Conservation (phyloP, 75 land plant genomes). For the Cryptomeria japonica region DNA sequence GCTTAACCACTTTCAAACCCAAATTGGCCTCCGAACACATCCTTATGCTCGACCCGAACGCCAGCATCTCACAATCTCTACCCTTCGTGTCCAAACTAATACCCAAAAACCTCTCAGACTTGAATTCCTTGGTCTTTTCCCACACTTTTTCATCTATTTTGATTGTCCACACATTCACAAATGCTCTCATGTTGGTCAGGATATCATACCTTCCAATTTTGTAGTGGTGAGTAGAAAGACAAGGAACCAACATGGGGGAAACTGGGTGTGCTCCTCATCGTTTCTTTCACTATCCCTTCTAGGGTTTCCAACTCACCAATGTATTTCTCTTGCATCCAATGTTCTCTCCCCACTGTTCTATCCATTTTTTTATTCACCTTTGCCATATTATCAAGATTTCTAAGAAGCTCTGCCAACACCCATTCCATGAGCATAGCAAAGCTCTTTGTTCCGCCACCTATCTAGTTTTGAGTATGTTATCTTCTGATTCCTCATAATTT, state of each 20-base stretch:
- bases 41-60: conserved; percentile 71
- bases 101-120: conserved; percentile 57
- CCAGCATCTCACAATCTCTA: conserved; percentile 51
- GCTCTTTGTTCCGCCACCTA: conserved; percentile 61
- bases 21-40: conserved; percentile 67
- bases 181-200: conserved; percentile 31
- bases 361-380: conserved; percentile 57
- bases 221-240: conserved; percentile 27
- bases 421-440: conserved; percentile 57
- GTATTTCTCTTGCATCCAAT: conserved; percentile 56
- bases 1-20: conserved; percentile 45
- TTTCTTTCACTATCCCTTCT: conserved; percentile 51
- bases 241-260: conserved; percentile 54
- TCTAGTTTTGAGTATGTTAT: no score
- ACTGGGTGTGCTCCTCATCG: conserved; percentile 69
- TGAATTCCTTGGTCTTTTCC: conserved; percentile 52
- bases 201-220: conserved; percentile 57
- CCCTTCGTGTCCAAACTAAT: conserved; percentile 55
- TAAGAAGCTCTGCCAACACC: conserved; percentile 56
- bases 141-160: conserved; percentile 45
- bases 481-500: no score
- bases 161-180: conserved; percentile 61
- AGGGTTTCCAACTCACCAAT: conserved; percentile 33
- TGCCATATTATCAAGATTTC: conserved; percentile 29
- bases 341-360: conserved; percentile 34